A percentile compares a stretch with the other conserved stretches of the same genome.
phyloP scores from a whole-genome alignment of 1,284 basidiomycete species.

The Ustilago tritici region DNA sequence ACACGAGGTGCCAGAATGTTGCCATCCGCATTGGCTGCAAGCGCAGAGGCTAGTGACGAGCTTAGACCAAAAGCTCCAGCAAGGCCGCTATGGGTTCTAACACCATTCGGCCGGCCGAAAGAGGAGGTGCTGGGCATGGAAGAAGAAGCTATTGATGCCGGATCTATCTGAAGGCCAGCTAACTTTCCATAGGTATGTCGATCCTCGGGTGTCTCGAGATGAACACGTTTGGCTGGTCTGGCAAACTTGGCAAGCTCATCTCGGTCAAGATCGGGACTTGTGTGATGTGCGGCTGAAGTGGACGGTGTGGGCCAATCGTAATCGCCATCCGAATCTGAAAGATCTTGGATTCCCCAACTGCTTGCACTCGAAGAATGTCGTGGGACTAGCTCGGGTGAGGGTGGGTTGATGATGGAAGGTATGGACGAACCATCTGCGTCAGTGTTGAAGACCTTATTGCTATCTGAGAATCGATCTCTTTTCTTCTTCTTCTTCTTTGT shows the following conservation, averaged over 20 bases:
- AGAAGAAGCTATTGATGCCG: slow-evolving; percentile 6
- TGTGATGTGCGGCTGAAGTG: slow-evolving; percentile 7
- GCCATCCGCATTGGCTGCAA: slow-evolving; percentile 11
- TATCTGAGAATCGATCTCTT: slow-evolving; percentile 33
- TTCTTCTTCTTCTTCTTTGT: slow-evolving; percentile 53
- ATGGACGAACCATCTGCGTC: slow-evolving; percentile 11
- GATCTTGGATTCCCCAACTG: slow-evolving; percentile 50
- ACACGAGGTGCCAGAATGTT: slow-evolving; percentile 29
- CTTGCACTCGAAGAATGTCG: slow-evolving; percentile 44
- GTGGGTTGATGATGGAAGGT: slow-evolving; percentile 42
- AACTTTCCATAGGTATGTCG: slow-evolving; percentile 44
- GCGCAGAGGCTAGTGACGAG: slow-evolving; percentile 20
- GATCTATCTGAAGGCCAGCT: slow-evolving; percentile 45
- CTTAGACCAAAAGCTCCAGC: slow-evolving; percentile 40
- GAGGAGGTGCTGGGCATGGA: slow-evolving; percentile 14
- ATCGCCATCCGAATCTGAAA: slow-evolving; percentile 52
- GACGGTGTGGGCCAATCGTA: slow-evolving; percentile 30
- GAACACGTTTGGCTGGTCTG: slow-evolving; percentile 33
- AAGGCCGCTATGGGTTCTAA: slow-evolving; percentile 31
- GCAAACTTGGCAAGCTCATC: slow-evolving; percentile 46
- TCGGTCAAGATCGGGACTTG: slow-evolving; percentile 29
- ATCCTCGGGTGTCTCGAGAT: slow-evolving; percentile 45
- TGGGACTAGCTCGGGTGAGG: slow-evolving; percentile 42
- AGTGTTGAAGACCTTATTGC: background rate
- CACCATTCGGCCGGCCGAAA: slow-evolving; percentile 12